A percentile compares a stretch with the other conserved stretches of the same genome.
These are phyloP conservation scores for Dryas alaskensis DNA, from an alignment of 306 rosid species.

Conservation along the genomic window DNA sequence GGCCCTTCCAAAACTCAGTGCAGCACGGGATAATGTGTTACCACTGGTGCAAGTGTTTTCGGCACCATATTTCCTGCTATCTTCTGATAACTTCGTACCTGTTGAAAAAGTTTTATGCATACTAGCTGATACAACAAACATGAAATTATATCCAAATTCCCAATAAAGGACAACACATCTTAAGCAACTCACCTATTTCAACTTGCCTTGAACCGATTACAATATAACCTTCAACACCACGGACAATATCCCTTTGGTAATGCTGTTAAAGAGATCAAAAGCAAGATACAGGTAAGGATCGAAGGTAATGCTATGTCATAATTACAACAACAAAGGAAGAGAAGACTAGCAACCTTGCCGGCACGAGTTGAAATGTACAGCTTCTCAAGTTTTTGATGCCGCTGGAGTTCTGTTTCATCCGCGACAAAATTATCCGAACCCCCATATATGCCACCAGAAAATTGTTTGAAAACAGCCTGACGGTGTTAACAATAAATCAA, in stretches of 20 bases:
- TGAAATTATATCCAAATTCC: slow-evolving; percentile 14
- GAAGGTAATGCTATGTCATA: background rate
- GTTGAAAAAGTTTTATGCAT: slow-evolving; percentile 20
- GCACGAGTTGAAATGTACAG: slow-evolving; percentile 84
- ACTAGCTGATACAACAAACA: slow-evolving; percentile 7
- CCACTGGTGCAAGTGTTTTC: slow-evolving; percentile 89
- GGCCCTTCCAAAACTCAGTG: slow-evolving; percentile 59
- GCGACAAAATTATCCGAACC: slow-evolving; percentile 66
- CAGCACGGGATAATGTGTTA: slow-evolving; percentile 62
- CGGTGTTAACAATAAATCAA: background rate
- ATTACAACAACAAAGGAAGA: slow-evolving; percentile 7
- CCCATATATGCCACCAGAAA: slow-evolving; percentile 82
- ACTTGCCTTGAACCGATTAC: slow-evolving; percentile 82
- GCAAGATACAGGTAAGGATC: slow-evolving; percentile 2
- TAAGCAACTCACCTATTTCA: slow-evolving; percentile 60
- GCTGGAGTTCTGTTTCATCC: slow-evolving; percentile 70
- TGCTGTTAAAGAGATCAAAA: slow-evolving; percentile 44
- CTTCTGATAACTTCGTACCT: slow-evolving; percentile 92
- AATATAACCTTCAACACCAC: slow-evolving; percentile 86
- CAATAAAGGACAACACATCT: slow-evolving; percentile 4
- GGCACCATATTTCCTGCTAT: slow-evolving; percentile 82
- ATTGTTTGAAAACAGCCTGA: slow-evolving; percentile 82
- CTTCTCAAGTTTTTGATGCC: slow-evolving; percentile 80
- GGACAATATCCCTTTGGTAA: slow-evolving; percentile 85
- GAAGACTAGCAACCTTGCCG: slow-evolving; percentile 58